phyloP scores from a whole-genome alignment of 768 basidiomycete species.

The Leccinellum luteum region DNA sequence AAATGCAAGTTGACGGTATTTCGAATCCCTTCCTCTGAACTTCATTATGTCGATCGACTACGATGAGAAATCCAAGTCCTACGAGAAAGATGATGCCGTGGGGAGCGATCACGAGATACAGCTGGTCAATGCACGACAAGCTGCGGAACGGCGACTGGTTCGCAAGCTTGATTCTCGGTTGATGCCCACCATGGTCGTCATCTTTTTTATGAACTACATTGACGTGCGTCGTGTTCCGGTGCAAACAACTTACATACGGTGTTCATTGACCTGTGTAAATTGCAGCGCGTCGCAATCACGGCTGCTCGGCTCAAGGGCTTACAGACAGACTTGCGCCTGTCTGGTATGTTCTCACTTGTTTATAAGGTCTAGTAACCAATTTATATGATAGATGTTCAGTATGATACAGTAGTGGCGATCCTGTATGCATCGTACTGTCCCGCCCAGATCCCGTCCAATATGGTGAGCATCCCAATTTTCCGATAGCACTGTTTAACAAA shows the following conservation, averaged over 20 bases:
- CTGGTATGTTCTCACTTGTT: neutral
- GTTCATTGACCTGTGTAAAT: neutral
- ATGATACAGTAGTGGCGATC: neutral
- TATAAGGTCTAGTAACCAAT: neutral
- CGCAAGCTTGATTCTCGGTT: neutral
- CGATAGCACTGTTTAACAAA: neutral
- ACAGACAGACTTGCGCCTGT: neutral
- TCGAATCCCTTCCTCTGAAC: neutral
- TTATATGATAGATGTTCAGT: neutral
- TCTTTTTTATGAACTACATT: constrained; percentile 3
- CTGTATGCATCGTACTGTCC: constrained; percentile 1
- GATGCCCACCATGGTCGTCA: neutral
- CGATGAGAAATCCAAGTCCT: neutral
- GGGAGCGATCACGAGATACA: neutral
- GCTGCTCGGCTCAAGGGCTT: neutral
- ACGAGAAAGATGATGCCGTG: neutral
- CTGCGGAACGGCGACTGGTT: neutral
- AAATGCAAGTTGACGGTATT: neutral
- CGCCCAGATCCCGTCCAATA: neutral
- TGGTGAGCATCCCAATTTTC: neutral
- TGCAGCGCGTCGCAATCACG: neutral
- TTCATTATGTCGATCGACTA: neutral
- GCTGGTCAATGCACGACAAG: neutral
- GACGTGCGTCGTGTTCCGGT: neutral
- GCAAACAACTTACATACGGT: neutral